Evolutionary conservation across 2,329 filamentous ascomycete genomes (phyloP).

Genomic region (Cytospora paraplurivora): DNA sequence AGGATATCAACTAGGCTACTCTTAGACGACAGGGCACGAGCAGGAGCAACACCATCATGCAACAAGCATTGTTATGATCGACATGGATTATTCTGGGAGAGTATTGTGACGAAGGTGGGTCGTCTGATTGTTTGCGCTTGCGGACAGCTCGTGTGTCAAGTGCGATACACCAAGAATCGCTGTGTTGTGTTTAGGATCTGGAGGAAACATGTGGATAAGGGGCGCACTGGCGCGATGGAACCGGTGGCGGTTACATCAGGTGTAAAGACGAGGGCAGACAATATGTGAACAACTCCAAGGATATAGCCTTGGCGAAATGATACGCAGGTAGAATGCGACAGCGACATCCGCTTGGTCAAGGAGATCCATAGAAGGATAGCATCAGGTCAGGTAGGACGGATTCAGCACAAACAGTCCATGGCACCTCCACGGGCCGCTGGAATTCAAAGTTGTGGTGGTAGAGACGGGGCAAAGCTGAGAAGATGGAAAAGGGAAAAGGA

Average conservation of each 20-base stretch:
- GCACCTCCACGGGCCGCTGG: background rate
- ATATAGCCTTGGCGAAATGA: background rate
- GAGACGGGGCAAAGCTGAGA: background rate
- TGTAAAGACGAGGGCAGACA: slow-evolving; percentile 8
- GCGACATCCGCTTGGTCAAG: background rate
- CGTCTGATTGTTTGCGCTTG: slow-evolving; percentile 23
- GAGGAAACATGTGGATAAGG: slow-evolving; percentile 1
- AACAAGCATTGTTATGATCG: slow-evolving; percentile 9
- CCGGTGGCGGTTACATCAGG: slow-evolving; percentile 18
- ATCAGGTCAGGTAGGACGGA: background rate
- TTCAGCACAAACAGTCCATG: background rate
- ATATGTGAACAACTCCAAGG: background rate
- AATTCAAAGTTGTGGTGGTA: background rate
- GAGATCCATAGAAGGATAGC: background rate
- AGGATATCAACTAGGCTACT: slow-evolving; percentile 14
- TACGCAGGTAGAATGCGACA: slow-evolving; percentile 7
- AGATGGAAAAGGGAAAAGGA: background rate
- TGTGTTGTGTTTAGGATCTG: slow-evolving; percentile 1
- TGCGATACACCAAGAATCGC: slow-evolving; percentile 5
- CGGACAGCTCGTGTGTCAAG: slow-evolving; percentile 23
- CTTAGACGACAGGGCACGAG: slow-evolving; percentile 15
- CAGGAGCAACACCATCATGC: slow-evolving; percentile 19
- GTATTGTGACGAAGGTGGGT: slow-evolving; percentile 19
- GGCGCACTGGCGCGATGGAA: slow-evolving; percentile 14
- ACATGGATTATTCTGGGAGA: background rate